Base-by-base conservation (phyloP, 192 early-diverging fungal species). In the Entophlyctis luteolus region DNA sequence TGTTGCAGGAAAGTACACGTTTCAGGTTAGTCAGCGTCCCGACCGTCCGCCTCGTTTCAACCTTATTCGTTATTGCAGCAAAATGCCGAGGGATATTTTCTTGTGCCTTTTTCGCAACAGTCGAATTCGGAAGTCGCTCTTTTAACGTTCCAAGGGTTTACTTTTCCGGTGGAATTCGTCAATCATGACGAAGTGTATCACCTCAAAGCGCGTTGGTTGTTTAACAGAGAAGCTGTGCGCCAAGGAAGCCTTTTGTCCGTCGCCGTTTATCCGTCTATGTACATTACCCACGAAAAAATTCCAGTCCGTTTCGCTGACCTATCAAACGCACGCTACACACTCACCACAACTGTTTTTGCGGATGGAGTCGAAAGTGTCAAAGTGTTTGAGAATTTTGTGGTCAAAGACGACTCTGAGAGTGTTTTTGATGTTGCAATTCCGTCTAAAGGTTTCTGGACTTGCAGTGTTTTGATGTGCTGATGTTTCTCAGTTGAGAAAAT, bases 171-270 rank as follows among this genome's bases (percentile, higher is more conserved):
- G 1, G 14, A 32, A 5, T 63, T 63, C 60, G 18, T 31, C 16
- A 45, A 63, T 25, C 32, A 18, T 14, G 27, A 20, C 5, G 60
- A 63, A 33, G 3, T 29, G 4, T 63, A 49, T n/a, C 6, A 5
- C 14, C 23, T 63, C 6, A 5, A 28, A 10, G 25, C 60, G 1
- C 27, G 25, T 5, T 63, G 60, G 60, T 31, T 63, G 14, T 63
- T 49, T 20, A 63, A 63, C 48, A 25, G 60, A 18, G 60, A 63
- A 63, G 42, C 60, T 4, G 31, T 63, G 25, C 60, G 60, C 27
- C 20, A 4, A 5, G 60, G 60, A 49, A 63, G 50, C 31, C 32
- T 34, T 31, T 14, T 63, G 2, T n/a, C 46, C 23, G 60, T 63
- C 6, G 60, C 60, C n/a, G 60, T 63, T 25, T 16, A n/a, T 5